These are phyloP conservation scores for Cocos nucifera DNA, from an alignment of 176 grass and related monocot species.

Conservation along the genomic window DNA sequence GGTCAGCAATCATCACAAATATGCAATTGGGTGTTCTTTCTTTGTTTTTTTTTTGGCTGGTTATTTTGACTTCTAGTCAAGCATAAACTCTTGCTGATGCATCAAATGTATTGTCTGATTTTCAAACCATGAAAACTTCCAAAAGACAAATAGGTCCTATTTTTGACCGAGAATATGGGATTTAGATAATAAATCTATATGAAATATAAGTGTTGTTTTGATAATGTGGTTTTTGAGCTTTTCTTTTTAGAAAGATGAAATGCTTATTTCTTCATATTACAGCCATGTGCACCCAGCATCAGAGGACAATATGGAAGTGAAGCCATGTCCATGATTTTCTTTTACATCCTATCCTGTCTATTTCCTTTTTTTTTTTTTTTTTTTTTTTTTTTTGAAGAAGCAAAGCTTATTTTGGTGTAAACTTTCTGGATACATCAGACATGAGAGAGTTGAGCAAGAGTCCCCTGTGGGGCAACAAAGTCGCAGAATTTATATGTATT, in stretches of 20 bases:
- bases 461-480: too few relatives aligned
- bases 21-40: conserved; percentile 15
- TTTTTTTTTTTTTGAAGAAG: background rate
- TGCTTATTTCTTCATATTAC: too few relatives aligned
- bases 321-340: too few relatives aligned
- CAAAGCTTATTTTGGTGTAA: background rate
- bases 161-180: conserved; percentile 68
- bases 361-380: background rate
- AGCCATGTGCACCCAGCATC: too few relatives aligned
- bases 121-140: conserved; percentile 22
- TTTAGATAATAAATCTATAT: conserved; percentile 46
- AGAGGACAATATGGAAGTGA: too few relatives aligned
- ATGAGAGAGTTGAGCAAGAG: conserved; percentile 1
- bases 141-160: conserved; percentile 42
- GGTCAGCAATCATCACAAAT: conserved; percentile 33
- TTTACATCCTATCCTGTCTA: background rate
- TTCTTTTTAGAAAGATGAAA: too few relatives aligned
- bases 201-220: conserved; percentile 53
- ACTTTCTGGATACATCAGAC: conserved; percentile 39
- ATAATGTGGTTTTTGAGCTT: conserved; percentile 1
- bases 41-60: conserved; percentile 17
- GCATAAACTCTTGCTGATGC: conserved; percentile 20
- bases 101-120: conserved; percentile 34
- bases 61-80: conserved; percentile 19
- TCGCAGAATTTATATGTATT: too few relatives aligned